Percentiles rank a stretch among this genome's conserved stretches.
These are phyloP conservation scores for Porcisia hertigi DNA, from an alignment of 208 protist species.

Conservation along the genomic window DNA sequence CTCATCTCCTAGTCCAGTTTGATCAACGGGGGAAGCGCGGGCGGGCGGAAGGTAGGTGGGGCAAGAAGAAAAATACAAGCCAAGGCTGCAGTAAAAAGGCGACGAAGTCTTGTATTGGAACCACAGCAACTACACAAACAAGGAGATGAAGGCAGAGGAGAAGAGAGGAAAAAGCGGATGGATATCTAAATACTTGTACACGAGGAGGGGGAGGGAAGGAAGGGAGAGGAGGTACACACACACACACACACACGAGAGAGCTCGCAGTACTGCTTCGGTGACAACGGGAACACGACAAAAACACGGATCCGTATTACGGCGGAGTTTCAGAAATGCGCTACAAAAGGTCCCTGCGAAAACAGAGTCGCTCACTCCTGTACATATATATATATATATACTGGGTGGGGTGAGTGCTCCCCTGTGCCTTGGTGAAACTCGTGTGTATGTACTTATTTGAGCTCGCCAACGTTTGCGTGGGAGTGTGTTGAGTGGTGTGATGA, in stretches of 20 bases:
- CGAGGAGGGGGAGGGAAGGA: neutral
- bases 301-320: neutral
- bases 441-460: no score
- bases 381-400: no score
- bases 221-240: neutral
- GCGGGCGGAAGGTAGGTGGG: neutral
- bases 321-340: no score
- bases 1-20: constrained; percentile 5
- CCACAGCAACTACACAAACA: neutral
- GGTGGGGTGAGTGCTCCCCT: no score
- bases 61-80: no score
- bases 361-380: no score
- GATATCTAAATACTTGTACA: neutral
- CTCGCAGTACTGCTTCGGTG: neutral
- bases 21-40: no score
- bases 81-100: neutral
- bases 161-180: neutral
- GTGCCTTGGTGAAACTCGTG: no score
- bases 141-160: neutral
- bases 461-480: no score
- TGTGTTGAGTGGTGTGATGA: no score
- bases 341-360: no score
- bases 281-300: neutral
- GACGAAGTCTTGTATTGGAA: neutral
- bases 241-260: neutral